Percentiles rank a stretch among this genome's conserved stretches.
These are phyloP conservation scores for Nematocida ironsii DNA, from an alignment of 371 early-diverging fungal genomes.

Conservation along the genomic window DNA sequence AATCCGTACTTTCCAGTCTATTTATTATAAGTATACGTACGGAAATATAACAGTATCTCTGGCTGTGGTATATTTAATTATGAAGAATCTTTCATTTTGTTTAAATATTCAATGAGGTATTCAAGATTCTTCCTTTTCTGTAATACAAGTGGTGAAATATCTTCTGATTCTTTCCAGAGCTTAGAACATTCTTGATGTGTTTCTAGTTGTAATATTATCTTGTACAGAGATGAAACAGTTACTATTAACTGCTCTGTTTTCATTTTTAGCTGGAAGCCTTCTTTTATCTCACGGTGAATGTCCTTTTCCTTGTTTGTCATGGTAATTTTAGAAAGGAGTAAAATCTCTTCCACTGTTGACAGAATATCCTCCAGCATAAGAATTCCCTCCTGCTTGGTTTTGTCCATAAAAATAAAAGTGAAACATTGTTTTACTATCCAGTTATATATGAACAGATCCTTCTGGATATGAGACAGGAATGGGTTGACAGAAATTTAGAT, in stretches of 20 bases:
- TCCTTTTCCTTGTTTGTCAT: conserved; percentile 25
- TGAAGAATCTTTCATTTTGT: not conserved
- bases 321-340: conserved; percentile 17
- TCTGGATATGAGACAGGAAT: conserved; percentile 40
- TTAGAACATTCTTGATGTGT: not conserved
- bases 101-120: not conserved
- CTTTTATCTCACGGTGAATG: conserved; percentile 49
- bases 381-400: conserved; percentile 35
- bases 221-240: conserved; percentile 24
- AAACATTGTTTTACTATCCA: conserved; percentile 29
- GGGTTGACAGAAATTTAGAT: conserved; percentile 24
- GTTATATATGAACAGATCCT: not conserved
- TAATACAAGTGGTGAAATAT: conserved; percentile 8
- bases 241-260: conserved; percentile 36
- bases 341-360: conserved; percentile 28
- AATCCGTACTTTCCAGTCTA: too few relatives aligned
- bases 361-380: conserved; percentile 48
- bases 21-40: too few relatives aligned
- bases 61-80: too few relatives aligned
- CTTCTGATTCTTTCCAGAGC: conserved; percentile 12
- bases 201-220: conserved; percentile 23
- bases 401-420: conserved; percentile 55
- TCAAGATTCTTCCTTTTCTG: conserved; percentile 16
- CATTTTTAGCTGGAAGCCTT: conserved; percentile 42
- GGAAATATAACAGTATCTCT: too few relatives aligned